Conservation (phyloP, 2,329 filamentous ascomycete genomes). For the Xenoacremonium recifei region DNA sequence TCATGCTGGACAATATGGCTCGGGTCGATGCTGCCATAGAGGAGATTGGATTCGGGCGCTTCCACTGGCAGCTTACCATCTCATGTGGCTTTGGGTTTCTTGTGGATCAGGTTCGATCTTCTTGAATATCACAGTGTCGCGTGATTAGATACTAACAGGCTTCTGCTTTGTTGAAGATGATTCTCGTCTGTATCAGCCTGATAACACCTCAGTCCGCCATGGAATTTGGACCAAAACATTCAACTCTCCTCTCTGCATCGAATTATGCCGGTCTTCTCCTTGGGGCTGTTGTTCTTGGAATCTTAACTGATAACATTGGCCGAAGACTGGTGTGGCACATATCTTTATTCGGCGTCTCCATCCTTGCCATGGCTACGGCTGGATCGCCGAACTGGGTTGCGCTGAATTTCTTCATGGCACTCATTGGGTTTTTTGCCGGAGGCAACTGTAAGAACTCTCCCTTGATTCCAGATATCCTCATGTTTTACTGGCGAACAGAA, state of each 20-base stretch:
- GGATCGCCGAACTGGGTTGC: slow-evolving; percentile 16
- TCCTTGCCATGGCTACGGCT: slow-evolving; percentile 11
- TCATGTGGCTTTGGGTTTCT: slow-evolving; percentile 20
- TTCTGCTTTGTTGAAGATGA: slow-evolving; percentile 16
- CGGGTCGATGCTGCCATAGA: slow-evolving; percentile 15
- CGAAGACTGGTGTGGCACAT: slow-evolving; percentile 16
- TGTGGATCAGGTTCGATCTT: slow-evolving; percentile 17
- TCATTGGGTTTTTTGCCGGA: slow-evolving; percentile 15
- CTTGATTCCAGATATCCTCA: too few species aligned
- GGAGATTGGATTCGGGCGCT: slow-evolving; percentile 16
- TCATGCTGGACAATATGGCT: slow-evolving; percentile 7
- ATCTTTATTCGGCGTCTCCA: slow-evolving; percentile 17
- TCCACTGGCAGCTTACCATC: slow-evolving; percentile 17
- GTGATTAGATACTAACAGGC: too few species aligned
- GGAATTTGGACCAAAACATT: slow-evolving; percentile 18
- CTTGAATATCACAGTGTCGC: too few species aligned
- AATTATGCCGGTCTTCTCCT: slow-evolving; percentile 14
- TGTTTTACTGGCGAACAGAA: too few species aligned
- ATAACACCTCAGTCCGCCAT: slow-evolving; percentile 17
- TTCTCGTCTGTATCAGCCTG: slow-evolving; percentile 18
- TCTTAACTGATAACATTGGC: slow-evolving; percentile 14
- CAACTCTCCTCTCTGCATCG: slow-evolving; percentile 10
- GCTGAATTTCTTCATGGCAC: slow-evolving; percentile 12
- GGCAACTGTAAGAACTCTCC: slow-evolving; percentile 13
- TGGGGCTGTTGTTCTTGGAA: slow-evolving; percentile 13